Percentiles rank a stretch among this genome's conserved stretches.
Conservation (phyloP, 176 grass and related monocot genomes). For the Sorghum bicolor region Sorghum_bicolor_NCBIv3 NC_012872.2:63564001-63564500, state of each 20-base stretch:
- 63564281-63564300: background rate
- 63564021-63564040: constrained; percentile 46
- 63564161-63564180: constrained; percentile 16
- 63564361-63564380: constrained; percentile 9
- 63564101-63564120: constrained; percentile 50
- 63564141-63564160: constrained; percentile 88
- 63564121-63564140: constrained; percentile 62
- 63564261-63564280: background rate
- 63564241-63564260: background rate
- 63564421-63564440: background rate
- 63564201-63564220: constrained; percentile 6
- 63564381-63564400: constrained; percentile 4
- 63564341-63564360: constrained; percentile 11
- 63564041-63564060: background rate
- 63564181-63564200: background rate
- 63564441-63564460: background rate
- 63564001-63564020: constrained; percentile 87
- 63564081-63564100: background rate
- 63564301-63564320: background rate
- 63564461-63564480: no score
- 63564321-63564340: background rate
- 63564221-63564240: background rate
- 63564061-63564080: background rate
- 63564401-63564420: background rate
- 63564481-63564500: no score